Evolutionary conservation across 768 basidiomycete species (phyloP), one percentile per base, ranked within the genome.

Genomic region (Rhodosporidiobolus sp.): DNA sequence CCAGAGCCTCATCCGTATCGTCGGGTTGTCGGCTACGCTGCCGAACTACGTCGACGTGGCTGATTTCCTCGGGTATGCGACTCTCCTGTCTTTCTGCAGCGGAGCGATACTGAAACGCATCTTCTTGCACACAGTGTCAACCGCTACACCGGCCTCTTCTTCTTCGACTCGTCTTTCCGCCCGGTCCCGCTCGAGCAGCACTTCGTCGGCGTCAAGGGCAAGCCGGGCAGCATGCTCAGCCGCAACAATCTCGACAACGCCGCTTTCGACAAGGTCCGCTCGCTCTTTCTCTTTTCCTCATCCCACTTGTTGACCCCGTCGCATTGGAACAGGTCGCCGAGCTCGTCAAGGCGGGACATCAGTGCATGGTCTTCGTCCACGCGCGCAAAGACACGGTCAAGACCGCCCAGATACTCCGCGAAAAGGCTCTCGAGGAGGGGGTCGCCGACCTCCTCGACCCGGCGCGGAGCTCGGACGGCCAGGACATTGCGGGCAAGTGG

Each of bases 281-380:
- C 43, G 4, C 34, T 11, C 52, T 24, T 4, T 16, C 55, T 26
- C 56, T 19, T 61, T 48, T 24, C 45, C 14, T 52, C 10, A 30
- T 38, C 28, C n/a, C 49, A 32, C 26, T 30, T 43, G 30, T 46
- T 7, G 26, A 32, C 14, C 1, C 24, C 46, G 10, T 53, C 17
- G 28, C 9, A 4, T 4, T 26, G 11, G 17, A 5, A 52, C 69
- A 82, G 82, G 93, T 98, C 28, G 86, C 89, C 6, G 89, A 90
- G 46, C 84, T 98, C 11, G 91, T 98, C 38, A 85, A 83, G n/a
- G 86, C 88, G 76, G 96, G 94, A 5, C 96, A 99, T 82, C 96
- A 98, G 81, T 93, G 96, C 71, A 98, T 99, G 94, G 94, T 99
- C 1, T 99, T 99, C 78, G 96, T 99, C 16, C 96, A 99, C 81